These are phyloP conservation scores for Kwoniella mangroviensis DNA, from an alignment of 768 basidiomycete species.

Conservation along the genomic window DNA sequence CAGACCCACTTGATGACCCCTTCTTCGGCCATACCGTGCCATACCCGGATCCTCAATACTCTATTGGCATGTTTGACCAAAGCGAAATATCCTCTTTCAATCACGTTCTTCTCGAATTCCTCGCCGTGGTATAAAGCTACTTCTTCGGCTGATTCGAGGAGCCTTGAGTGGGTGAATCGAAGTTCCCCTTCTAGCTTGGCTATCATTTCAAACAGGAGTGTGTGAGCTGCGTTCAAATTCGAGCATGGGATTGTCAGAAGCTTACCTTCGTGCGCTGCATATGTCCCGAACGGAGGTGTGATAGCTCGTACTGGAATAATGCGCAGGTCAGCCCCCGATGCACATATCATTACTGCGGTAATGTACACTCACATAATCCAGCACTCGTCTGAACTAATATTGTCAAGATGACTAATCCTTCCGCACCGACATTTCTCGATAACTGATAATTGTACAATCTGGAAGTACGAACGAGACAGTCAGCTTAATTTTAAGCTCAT, in stretches of 20 bases:
- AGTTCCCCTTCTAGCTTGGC: conserved; percentile 86
- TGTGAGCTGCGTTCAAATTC: background rate
- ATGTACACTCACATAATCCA: conserved; percentile 67
- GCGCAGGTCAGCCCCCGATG: background rate
- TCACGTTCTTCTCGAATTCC: conserved; percentile 83
- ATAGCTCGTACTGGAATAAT: conserved; percentile 71
- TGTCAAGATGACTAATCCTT: conserved; percentile 81
- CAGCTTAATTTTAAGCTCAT: background rate
- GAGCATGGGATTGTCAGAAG: background rate
- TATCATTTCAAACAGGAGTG: conserved; percentile 12
- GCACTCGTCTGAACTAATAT: conserved; percentile 83
- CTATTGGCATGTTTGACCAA: conserved; percentile 83
- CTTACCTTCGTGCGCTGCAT: conserved; percentile 69
- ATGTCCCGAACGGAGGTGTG: conserved; percentile 90
- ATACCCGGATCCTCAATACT: conserved; percentile 78
- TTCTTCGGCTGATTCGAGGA: conserved; percentile 71
- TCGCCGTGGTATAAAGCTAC: conserved; percentile 87
- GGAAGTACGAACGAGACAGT: conserved; percentile 56
- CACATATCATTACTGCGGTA: no score
- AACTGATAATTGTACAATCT: conserved; percentile 96
- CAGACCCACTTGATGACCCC: conserved; percentile 92
- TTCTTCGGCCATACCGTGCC: conserved; percentile 91
- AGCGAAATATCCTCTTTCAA: conserved; percentile 85
- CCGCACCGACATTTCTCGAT: conserved; percentile 90
- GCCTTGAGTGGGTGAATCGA: conserved; percentile 87